Conservation (phyloP, 73 alveolate species). For the Blepharisma stoltei region DNA sequence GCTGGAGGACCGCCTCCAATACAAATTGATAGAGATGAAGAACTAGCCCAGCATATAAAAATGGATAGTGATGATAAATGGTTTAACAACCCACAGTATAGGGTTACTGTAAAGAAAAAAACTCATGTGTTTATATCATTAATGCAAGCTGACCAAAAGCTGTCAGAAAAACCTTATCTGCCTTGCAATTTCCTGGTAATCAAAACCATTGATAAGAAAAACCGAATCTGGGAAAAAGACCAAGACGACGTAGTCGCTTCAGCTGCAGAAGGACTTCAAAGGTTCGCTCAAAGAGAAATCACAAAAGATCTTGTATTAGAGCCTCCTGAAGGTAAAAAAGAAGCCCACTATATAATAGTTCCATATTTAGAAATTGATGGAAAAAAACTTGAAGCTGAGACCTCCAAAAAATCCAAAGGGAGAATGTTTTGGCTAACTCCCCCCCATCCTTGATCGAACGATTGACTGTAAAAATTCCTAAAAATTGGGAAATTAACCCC, state of each 20-base stretch:
- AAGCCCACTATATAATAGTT: slow-evolving; percentile 69
- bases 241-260: slow-evolving; percentile 77
- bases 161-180: slow-evolving; percentile 85
- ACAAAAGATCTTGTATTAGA: slow-evolving; percentile 55
- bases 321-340: slow-evolving; percentile 75
- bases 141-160: slow-evolving; percentile 97
- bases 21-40: slow-evolving; percentile 72
- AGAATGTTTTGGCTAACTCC: slow-evolving; percentile 47
- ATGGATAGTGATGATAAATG: slow-evolving; percentile 97
- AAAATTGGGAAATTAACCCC: too few relatives aligned
- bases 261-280: slow-evolving; percentile 76
- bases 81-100: slow-evolving; percentile 96
- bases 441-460: too few relatives aligned
- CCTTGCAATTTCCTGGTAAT: slow-evolving; percentile 91
- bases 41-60: slow-evolving; percentile 61
- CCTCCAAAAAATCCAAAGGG: slow-evolving; percentile 40
- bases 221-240: slow-evolving; percentile 96
- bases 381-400: slow-evolving; percentile 21
- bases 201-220: slow-evolving; percentile 83
- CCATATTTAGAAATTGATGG: slow-evolving; percentile 49
- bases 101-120: slow-evolving; percentile 84
- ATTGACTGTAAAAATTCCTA: too few relatives aligned
- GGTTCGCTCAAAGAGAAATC: slow-evolving; percentile 80
- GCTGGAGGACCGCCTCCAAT: slow-evolving; percentile 98
- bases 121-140: slow-evolving; percentile 90